Percentiles rank a stretch among this genome's conserved stretches.
Evolutionary conservation across 306 rosid genomes (phyloP).

Genomic region (Lathyrus aphaca): DNA sequence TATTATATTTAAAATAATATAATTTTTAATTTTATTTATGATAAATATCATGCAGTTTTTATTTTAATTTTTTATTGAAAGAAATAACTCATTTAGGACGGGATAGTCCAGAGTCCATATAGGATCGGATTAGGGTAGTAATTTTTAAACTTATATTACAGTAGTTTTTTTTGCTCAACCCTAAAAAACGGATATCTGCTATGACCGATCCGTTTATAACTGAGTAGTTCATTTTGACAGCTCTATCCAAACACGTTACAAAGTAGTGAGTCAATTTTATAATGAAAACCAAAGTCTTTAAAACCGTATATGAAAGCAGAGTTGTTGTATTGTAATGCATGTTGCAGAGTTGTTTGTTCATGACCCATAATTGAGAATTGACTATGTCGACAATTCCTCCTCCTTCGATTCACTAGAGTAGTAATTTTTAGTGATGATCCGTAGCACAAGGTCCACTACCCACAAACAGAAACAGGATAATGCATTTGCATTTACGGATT

Average conservation of each 20-base stretch:
- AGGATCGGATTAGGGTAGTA: no score
- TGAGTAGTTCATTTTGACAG: no score
- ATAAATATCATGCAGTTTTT: no score
- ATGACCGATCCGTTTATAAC: no score
- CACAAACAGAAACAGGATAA: conserved; percentile 42
- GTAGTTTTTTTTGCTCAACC: no score
- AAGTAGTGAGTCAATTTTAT: neutral
- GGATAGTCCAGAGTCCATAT: no score
- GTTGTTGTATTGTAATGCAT: neutral
- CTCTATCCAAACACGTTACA: neutral
- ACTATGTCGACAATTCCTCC: conserved; percentile 41
- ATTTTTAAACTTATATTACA: no score
- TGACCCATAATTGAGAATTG: conserved; percentile 11
- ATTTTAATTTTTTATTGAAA: no score
- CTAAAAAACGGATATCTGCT: no score
- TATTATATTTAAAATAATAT: no score
- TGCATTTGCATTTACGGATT: conserved; percentile 31
- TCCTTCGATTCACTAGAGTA: neutral
- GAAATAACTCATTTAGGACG: no score
- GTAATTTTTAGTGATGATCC: conserved; percentile 23
- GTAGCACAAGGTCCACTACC: conserved; percentile 37
- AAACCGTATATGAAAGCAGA: neutral
- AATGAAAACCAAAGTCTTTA: neutral
- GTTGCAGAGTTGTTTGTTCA: neutral
- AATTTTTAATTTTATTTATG: no score